phyloP scores from a whole-genome alignment of 1,284 basidiomycete genomes.

The Termitomyces sp. region DNA sequence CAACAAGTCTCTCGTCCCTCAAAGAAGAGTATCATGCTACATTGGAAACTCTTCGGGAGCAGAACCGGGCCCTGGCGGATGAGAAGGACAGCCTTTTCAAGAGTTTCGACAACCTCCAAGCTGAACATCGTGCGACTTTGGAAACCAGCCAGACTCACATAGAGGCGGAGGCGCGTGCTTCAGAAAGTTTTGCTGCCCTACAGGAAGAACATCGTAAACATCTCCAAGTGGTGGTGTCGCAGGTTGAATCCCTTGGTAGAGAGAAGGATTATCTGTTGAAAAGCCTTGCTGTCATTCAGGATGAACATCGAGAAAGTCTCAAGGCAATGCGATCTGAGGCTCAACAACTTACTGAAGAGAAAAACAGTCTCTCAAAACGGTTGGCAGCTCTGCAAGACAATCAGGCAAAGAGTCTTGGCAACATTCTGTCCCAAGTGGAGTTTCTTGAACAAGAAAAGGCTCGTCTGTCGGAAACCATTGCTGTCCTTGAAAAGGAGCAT shows the following conservation, averaged over 20 bases:
- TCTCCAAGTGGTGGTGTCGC: conserved; percentile 1
- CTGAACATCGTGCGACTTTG: conserved; percentile 1
- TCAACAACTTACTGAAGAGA: conserved; percentile 2
- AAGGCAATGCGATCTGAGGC: background rate
- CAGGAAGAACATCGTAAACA: conserved; percentile 23
- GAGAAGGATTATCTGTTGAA: conserved; percentile 2
- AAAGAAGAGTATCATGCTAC: conserved; percentile 10
- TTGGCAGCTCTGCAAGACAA: conserved; percentile 13
- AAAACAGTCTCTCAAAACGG: conserved; percentile 1
- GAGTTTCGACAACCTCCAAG: conserved; percentile 7
- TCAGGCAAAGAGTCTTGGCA: conserved; percentile 37
- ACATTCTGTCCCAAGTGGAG: conserved; percentile 26
- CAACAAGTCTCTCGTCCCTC: conserved; percentile 6
- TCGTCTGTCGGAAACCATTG: conserved; percentile 1
- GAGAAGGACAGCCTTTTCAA: conserved; percentile 22
- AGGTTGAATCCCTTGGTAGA: conserved; percentile 5
- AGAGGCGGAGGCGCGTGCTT: conserved; percentile 26
- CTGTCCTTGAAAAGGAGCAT: conserved; percentile 24
- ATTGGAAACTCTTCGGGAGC: conserved; percentile 11
- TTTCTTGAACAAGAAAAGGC: conserved; percentile 16
- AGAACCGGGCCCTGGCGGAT: conserved; percentile 34
- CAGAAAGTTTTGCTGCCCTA: conserved; percentile 1
- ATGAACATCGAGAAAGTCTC: conserved; percentile 6
- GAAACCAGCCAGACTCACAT: conserved; percentile 1
- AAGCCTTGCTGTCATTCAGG: conserved; percentile 1